Evolutionary conservation across 306 rosid genomes (phyloP), one percentile per base, ranked within the genome.

Genomic region (Cicer pinnatifidum): DNA sequence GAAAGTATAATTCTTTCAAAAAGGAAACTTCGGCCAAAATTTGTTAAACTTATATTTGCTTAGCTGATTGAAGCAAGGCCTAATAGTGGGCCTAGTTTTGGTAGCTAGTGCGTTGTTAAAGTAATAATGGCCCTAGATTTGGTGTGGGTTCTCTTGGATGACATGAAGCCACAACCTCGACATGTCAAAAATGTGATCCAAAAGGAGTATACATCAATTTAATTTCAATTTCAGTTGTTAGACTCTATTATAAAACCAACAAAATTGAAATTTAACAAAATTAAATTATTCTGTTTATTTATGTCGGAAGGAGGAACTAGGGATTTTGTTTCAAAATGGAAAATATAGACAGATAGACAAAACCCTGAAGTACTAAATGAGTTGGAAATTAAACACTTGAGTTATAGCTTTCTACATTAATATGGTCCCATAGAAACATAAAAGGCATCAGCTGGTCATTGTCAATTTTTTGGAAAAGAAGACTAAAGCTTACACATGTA

Each of bases 381-480:
- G 71, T 72, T 81, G 81, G 85, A 71, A 73, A 71, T 80, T 54
- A 60, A 38, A 48, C 68, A 46, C 67, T 40, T 9, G 63, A 54
- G 81, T 65, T 53, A 28, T 28, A 12, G 39, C 79, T 72, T 78
- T 80, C 46, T 76, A 23, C 70, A 56, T 15, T 67, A 81, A 76
- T n/a, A 11, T 46, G 90, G 83, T 73, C 84, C 86, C 86, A 65
- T 72, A 59, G 20, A 78, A 78, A 76, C 80, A 71, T 53, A 83
- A 71, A 78, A 74, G 83, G 48, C 39, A 48, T 44, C 54, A 67
- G 78, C 78, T 67, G 78, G 86, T 86, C 83, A n/a, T 75, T 81
- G 77, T 84, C 90, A 86, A 41, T 71, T 56, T 8, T 11, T 41
- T 72, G 44, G 76, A 75, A 80, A 84, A 85, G 35, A 7, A 56